Percentiles rank a stretch among this genome's conserved stretches.
Evolutionary conservation across 192 early-diverging fungal species (phyloP).

Genomic region (Coemansia sp.): DNA sequence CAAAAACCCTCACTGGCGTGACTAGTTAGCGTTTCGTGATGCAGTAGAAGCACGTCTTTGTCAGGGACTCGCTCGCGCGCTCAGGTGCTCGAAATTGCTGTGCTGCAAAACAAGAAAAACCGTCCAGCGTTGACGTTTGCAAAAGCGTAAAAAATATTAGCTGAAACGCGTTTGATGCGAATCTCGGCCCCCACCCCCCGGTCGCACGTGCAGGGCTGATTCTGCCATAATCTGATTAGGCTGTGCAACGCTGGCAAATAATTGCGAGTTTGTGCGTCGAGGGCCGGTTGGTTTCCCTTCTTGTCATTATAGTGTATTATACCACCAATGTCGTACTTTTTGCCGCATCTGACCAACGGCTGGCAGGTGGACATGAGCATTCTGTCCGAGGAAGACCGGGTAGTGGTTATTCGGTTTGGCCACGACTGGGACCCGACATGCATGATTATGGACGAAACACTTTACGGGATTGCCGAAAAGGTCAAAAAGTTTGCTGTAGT

Average conservation of each 20-base stretch:
- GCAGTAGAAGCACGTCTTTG: background rate
- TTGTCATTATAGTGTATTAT: background rate
- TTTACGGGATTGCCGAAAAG: slow-evolving; percentile 89
- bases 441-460: slow-evolving; percentile 97
- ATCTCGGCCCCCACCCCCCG: slow-evolving; percentile 5
- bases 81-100: background rate
- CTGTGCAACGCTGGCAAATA: background rate
- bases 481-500: slow-evolving; percentile 99
- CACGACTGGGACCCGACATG: slow-evolving; percentile 94
- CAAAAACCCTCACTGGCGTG: background rate
- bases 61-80: background rate
- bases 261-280: background rate
- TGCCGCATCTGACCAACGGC: slow-evolving; percentile 54
- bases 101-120: slow-evolving; percentile 2
- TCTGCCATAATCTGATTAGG: slow-evolving; percentile 2
- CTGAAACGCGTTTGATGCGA: background rate
- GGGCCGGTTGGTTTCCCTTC: background rate
- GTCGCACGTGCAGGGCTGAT: slow-evolving; percentile 2
- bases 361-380: slow-evolving; percentile 99
- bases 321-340: slow-evolving; percentile 38
- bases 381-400: slow-evolving; percentile 93
- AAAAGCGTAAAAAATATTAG: background rate
- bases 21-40: background rate
- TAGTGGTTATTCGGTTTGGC: slow-evolving; percentile 96
- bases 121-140: background rate